Evolutionary conservation across 306 rosid genomes (phyloP).

Genomic region (Malus fusca): DNA sequence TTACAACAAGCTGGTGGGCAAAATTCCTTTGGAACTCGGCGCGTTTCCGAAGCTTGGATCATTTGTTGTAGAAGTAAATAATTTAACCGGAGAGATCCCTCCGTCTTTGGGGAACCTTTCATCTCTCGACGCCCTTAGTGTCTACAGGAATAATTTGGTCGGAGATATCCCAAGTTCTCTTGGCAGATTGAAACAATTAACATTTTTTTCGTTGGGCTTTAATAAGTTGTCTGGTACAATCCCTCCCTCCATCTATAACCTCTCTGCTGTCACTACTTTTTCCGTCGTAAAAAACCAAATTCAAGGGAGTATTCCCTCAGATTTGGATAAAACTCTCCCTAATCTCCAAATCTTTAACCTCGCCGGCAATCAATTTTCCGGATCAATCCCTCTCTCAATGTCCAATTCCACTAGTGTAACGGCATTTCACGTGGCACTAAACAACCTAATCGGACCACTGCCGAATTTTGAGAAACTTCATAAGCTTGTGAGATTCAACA

Average conservation of each 20-base stretch:
- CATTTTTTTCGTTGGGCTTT: rapidly evolving
- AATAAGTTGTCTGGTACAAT: background rate
- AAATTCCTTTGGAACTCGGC: background rate
- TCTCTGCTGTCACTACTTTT: background rate
- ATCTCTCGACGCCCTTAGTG: background rate
- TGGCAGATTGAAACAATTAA: background rate
- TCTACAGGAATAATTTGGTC: background rate
- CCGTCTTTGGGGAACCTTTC: background rate
- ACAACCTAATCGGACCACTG: background rate
- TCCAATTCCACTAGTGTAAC: background rate
- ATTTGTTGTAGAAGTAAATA: background rate
- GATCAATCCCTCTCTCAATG: background rate
- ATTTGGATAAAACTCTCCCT: background rate
- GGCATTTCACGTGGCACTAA: rapidly evolving
- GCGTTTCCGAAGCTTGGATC: background rate
- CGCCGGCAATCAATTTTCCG: background rate
- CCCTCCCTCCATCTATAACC: background rate
- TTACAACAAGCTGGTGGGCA: background rate
- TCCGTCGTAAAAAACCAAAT: background rate
- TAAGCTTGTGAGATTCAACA: background rate
- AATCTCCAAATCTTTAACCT: background rate
- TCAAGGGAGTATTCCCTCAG: background rate
- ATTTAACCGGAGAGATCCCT: background rate
- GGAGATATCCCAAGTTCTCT: background rate
- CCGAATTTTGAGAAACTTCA: background rate